These are phyloP conservation scores for Colletotrichum zoysiae DNA, from an alignment of 2,329 filamentous ascomycete species.

Conservation along the genomic window DNA sequence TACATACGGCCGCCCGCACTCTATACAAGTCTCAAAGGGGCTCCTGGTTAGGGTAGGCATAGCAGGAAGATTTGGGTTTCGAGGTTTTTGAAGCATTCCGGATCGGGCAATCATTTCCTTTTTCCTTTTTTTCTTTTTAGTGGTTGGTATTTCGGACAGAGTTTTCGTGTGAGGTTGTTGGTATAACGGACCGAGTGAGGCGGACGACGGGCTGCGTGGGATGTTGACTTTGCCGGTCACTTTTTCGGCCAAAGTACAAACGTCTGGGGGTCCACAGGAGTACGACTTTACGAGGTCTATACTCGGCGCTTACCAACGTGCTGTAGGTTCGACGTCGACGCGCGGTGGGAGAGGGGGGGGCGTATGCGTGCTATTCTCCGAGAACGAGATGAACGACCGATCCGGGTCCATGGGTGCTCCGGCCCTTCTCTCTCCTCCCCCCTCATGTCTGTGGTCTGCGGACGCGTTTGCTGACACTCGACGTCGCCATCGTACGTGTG, in stretches of 20 bases:
- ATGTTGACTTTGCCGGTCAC: neutral
- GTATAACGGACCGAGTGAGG: neutral
- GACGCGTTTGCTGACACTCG: neutral
- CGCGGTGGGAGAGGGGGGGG: neutral
- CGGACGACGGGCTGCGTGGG: neutral
- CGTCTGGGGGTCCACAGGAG: neutral
- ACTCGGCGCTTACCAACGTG: neutral
- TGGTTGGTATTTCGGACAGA: neutral
- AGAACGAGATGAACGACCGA: neutral
- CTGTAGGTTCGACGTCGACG: neutral
- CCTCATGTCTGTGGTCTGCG: neutral
- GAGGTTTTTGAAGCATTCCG: neutral
- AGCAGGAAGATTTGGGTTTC: neutral
- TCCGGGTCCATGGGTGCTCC: neutral
- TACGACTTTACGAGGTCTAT: neutral
- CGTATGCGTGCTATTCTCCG: neutral
- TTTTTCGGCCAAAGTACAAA: neutral
- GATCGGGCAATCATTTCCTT: neutral
- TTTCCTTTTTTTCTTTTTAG: too few species aligned
- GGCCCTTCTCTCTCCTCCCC: rapidly evolving
- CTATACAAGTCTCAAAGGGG: neutral
- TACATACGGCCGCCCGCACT: too few species aligned
- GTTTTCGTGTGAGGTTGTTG: neutral
- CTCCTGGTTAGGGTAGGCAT: too few species aligned
- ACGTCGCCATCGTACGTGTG: neutral